Evolutionary conservation across 1,284 basidiomycete species (phyloP).

Genomic region (Rhodotorula sp.): DNA sequence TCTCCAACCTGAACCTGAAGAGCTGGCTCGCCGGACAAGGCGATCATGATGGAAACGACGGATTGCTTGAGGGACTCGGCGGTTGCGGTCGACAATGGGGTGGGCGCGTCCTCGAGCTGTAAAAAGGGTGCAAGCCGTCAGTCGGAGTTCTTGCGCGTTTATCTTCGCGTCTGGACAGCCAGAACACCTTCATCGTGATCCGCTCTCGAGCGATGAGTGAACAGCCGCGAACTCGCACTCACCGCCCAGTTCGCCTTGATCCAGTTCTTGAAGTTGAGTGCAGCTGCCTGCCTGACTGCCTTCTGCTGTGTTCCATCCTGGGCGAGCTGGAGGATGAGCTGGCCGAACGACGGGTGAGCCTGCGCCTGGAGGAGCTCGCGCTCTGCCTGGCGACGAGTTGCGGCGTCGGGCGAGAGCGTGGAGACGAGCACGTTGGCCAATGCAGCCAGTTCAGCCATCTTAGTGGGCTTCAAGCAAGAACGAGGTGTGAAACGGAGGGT

Average conservation of each 20-base stretch:
- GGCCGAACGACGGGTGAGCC: conserved; percentile 72
- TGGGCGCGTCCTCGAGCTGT: conserved; percentile 63
- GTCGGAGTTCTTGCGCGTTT: too few species aligned
- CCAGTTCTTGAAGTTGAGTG: conserved; percentile 85
- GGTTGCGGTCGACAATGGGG: conserved; percentile 28
- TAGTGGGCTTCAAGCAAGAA: background rate
- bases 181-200: background rate
- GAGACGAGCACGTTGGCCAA: conserved; percentile 24
- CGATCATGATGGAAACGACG: conserved; percentile 78
- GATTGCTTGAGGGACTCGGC: conserved; percentile 60
- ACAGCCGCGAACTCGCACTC: conserved; percentile 55
- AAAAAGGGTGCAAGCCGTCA: conserved; percentile 42
- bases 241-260: conserved; percentile 82
- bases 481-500: background rate
- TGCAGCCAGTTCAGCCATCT: conserved; percentile 20
- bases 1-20: conserved; percentile 78
- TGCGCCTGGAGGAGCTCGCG: conserved; percentile 67
- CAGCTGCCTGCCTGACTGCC: conserved; percentile 68
- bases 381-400: conserved; percentile 70
- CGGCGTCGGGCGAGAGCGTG: conserved; percentile 35
- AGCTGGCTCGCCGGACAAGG: conserved; percentile 61
- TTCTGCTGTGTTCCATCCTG: conserved; percentile 65
- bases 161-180: too few species aligned
- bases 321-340: conserved; percentile 68
- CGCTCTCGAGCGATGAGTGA: background rate